A percentile compares a stretch with the other conserved stretches of the same genome.
Conservation (phyloP, 352 stramenopile genomes). For the Elongisporangium anandrum region DNA sequence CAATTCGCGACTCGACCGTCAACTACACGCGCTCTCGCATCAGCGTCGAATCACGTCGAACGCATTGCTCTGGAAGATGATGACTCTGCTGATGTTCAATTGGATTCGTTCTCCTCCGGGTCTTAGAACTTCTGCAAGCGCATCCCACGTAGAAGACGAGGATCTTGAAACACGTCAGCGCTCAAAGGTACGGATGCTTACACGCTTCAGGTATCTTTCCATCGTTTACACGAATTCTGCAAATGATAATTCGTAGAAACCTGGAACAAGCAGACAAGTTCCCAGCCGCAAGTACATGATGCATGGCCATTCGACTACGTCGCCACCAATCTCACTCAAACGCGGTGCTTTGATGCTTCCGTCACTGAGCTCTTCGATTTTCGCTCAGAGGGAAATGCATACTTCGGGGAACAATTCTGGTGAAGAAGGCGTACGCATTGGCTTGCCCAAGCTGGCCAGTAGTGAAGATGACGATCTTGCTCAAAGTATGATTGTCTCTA, state of each 20-base stretch:
- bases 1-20: conserved; percentile 22
- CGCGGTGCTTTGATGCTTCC: conserved; percentile 30
- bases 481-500: neutral
- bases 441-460: neutral
- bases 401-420: neutral
- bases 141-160: conserved; percentile 21
- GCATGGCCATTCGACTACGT: neutral
- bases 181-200: conserved; percentile 9
- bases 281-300: neutral
- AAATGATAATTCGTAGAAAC: neutral
- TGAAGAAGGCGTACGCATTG: neutral
- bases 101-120: conserved; percentile 16
- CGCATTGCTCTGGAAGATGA: conserved; percentile 51
- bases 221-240: neutral
- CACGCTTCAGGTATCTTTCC: neutral
- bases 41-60: conserved; percentile 18
- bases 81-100: conserved; percentile 36
- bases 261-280: neutral
- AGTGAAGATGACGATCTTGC: neutral
- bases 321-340: conserved; percentile 15
- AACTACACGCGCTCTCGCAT: conserved; percentile 5
- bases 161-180: conserved; percentile 26
- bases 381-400: conserved; percentile 9
- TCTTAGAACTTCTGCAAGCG: neutral
- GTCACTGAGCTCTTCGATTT: conserved; percentile 22